Base-by-base conservation (phyloP, 306 rosid genomes). In the Medicago arabica region DNA sequence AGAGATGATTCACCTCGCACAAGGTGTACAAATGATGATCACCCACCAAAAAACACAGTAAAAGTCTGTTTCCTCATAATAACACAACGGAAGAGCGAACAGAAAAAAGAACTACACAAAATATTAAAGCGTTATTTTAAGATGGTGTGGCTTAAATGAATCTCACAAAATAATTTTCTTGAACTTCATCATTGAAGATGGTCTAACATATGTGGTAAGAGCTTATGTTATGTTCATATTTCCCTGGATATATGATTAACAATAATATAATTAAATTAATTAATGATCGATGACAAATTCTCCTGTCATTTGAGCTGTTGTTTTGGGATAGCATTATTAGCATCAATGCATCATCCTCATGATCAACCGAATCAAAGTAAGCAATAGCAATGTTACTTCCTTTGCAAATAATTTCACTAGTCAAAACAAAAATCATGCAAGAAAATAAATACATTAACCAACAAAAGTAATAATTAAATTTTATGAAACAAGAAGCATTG, bases 391-490 rank as follows among this genome's bases (percentile, higher is more conserved):
- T 3, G 69, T 75, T 85, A 78, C 84, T 78, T 81, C 74, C 61
- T 12, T 41, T 60, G 46, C 38, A 74, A 70, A 78, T 34, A 62
- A 62, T 39, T 49, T 47, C 8, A 31, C 34, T 3, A 23, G 65
- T 72, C 68, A 82, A 71, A 66, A 65, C 77, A 71, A 78, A 76
- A 81, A 78, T 85, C 79, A 85, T 78, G 50, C 40, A 43, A 25
- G 69, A 44, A 66, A 50, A 47, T n/a, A 12, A 46, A 67, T 19
- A 57, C 41, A 46, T 66, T 15, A 68, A 44, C 75, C 81, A 75
- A 71, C 47, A 53, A 62, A 70, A 41, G 14, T 14, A 46, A 77
- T 84, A 61, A 81, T 84, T 75, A 60, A 36, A 7, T 49, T 68
- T 81, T 54, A 13, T 74, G 55, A 66, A 70, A 18, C 70, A 7